Base-by-base conservation (phyloP, 352 stramenopile species). In the Globisporangium perplexum region DNA sequence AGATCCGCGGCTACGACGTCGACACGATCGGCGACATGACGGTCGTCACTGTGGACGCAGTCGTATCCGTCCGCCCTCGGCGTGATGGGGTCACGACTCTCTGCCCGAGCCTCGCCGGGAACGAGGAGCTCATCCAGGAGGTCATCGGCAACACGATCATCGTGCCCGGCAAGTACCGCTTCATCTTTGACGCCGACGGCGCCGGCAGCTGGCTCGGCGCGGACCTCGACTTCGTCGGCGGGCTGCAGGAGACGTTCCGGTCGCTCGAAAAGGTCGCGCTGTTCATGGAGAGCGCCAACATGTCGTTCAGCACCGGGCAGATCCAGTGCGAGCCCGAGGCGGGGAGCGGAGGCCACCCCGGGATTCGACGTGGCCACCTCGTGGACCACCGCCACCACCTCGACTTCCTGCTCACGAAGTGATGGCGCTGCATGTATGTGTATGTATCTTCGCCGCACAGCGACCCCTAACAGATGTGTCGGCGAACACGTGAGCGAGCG, bases 161-260 rank as follows among this genome's bases (percentile, higher is more conserved):
- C 24, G 62, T 85, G 1, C 66, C 65, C 0, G 71, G 73, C 11
- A 69, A 68, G 55, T 72, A 86, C 50, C 63, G 59, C 44, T 86
- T 90, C 57, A 50, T 83, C 26, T 84, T 90, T 38, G 74, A 80
- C 20, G 18, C 33, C 0, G 47, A 60, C 22, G 74, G 71, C 31
- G 35, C 58, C 26, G 53, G 81, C 23, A 87, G 44, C 36, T 88
- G 72, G 74, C 72, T 86, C 33, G 78, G 72, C 41, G 68, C 69
- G 23, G 71, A 90, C 38, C 72, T 77, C 62, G 74, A 88, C 60
- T 73, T 88, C 50, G 63, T 90, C 11, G 46, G 30, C 2, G 76
- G 70, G 0, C 51, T 90, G 1, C 67, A 84, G 20, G 63, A 52
- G 22, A 46, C 66, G 14, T 45, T 84, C n/a, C 73, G 73, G 1